Evolutionary conservation across 768 basidiomycete species (phyloP).

Genomic region (Leccinum aurantiacum): DNA sequence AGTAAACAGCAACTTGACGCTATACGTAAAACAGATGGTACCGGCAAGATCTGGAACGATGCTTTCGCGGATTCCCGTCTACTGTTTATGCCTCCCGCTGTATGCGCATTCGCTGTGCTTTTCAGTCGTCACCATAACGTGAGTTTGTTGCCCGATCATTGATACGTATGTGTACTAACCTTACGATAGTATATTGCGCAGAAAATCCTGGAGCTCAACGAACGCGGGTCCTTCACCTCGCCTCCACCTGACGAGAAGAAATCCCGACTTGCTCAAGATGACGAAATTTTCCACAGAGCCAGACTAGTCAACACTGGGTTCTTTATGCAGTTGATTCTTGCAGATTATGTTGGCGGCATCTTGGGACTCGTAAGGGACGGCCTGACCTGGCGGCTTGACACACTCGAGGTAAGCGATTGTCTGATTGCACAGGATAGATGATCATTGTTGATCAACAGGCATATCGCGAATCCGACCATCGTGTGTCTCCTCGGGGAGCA

Average conservation of each 20-base stretch:
- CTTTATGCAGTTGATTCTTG: slow-evolving; percentile 67
- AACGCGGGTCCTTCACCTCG: slow-evolving; percentile 45
- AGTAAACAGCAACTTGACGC: slow-evolving; percentile 44
- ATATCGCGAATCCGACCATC: slow-evolving; percentile 51
- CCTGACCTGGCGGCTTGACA: slow-evolving; percentile 64
- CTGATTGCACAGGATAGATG: background rate
- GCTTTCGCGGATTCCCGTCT: slow-evolving; percentile 67
- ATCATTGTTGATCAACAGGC: slow-evolving; percentile 33
- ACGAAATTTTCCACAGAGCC: slow-evolving; percentile 74
- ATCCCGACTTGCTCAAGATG: slow-evolving; percentile 52
- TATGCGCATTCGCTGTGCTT: slow-evolving; percentile 65
- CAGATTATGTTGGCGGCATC: slow-evolving; percentile 75
- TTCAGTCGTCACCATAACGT: slow-evolving; percentile 77
- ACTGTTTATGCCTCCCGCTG: slow-evolving; percentile 69
- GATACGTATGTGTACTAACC: slow-evolving; percentile 6
- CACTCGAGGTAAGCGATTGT: slow-evolving; percentile 47
- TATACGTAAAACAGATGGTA: slow-evolving; percentile 63
- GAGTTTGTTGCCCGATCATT: slow-evolving; percentile 21
- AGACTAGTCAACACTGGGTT: slow-evolving; percentile 72
- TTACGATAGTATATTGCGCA: slow-evolving; percentile 61
- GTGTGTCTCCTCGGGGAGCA: slow-evolving; percentile 58
- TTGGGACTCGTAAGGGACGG: slow-evolving; percentile 68
- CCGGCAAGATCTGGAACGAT: slow-evolving; percentile 65
- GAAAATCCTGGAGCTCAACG: slow-evolving; percentile 68
- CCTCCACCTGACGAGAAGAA: slow-evolving; percentile 18